Evolutionary conservation across 31 red algal species (phyloP), one percentile per base, ranked within the genome.

Genomic region (Endocladia muricata): DNA sequence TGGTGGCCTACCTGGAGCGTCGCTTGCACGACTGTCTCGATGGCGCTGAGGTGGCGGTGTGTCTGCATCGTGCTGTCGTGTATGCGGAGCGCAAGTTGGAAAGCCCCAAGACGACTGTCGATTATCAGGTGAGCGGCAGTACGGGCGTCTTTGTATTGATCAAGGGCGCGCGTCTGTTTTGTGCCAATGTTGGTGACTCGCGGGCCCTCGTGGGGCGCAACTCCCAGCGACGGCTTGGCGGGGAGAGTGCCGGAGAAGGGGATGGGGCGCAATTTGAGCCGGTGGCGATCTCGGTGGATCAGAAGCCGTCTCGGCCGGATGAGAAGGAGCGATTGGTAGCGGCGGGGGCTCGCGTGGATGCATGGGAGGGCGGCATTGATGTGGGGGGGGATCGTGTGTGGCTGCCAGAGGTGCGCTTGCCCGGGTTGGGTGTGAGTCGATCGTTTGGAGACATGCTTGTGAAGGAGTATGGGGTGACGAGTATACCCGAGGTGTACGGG

Each of bases 401-500:
- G 94, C 76, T 91, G 21, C 83, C 87, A 30, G 81, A 90, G 30
- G 64, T 72, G 38, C 89, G 94, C 41, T 77, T 86, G 22, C 94
- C 94, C 0, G 94, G 94, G 0, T 78, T 96, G 3, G 94, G 88
- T 36, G 83, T 96, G 41, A 83, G 75, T 15, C 82, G 94, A 28
- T 88, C 94, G 5, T 96, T 96, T 70, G 94, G 94, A 42, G 94
- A 96, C 34, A 48, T 88, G 3, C 49, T 92, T 29, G 79, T 96
- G 3, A 84, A 91, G 61, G 54, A 76, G 22, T 84, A 92, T 37
- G 94, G 94, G 9, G 94, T 96, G 25, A 91, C 17, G 26, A 67
- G 73, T 36, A 41, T 74, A 21, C 88, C 88, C 28, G 94, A 96
- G 52, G 61, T 96, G 29, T 84, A 68, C 76, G 58, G 68, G 17